A percentile compares a stretch with the other conserved stretches of the same genome.
Evolutionary conservation across 768 basidiomycete genomes (phyloP).

Genomic region (Xerocomus potaroensis): DNA sequence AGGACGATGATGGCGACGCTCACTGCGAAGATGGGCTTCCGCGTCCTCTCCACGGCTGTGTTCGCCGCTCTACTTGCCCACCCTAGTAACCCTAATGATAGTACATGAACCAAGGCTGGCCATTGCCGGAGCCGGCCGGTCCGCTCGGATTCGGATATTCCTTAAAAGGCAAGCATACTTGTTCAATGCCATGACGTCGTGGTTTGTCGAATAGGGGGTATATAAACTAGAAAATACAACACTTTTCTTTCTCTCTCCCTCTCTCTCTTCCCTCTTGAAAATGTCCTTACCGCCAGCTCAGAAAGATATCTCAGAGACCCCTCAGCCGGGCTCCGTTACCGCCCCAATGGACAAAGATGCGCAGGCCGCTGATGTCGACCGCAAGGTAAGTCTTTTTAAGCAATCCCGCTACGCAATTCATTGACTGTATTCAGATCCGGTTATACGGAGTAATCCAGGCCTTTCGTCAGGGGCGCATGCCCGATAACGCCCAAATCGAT

Average conservation of each 20-base stretch:
- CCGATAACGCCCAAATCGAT: conserved; percentile 79
- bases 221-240: conserved; percentile 11
- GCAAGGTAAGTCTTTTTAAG: conserved; percentile 47
- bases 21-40: no score
- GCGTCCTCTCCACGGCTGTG: no score
- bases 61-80: no score
- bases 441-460: conserved; percentile 81
- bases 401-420: background rate
- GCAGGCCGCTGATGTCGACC: conserved; percentile 72
- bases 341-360: conserved; percentile 56
- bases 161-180: conserved; percentile 5
- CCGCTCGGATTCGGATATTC: background rate
- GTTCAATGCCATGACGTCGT: conserved; percentile 14
- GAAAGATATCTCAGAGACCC: conserved; percentile 59
- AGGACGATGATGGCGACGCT: no score
- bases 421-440: conserved; percentile 40
- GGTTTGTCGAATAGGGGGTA: conserved; percentile 5
- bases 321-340: conserved; percentile 56
- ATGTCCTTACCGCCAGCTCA: conserved; percentile 67
- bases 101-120: no score
- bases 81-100: no score
- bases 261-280: background rate
- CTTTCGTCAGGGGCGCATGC: conserved; percentile 73
- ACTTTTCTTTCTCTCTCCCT: background rate
- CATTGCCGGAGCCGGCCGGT: no score